Base-by-base conservation (phyloP, 352 stramenopile genomes). In the Pythium guiyangense region DNA sequence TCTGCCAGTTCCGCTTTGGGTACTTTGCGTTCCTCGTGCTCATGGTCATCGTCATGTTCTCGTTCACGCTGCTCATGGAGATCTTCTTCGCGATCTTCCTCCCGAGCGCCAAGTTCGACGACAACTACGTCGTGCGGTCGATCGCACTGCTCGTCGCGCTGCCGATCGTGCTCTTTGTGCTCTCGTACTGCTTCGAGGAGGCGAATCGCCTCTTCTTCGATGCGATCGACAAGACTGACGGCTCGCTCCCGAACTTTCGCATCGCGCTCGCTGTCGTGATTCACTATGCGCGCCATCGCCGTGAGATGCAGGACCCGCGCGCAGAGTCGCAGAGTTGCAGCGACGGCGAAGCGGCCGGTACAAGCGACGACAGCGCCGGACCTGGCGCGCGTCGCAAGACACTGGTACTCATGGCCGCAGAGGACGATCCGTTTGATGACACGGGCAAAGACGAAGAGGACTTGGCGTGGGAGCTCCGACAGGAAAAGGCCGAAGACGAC, bases 61-160 rank as follows among this genome's bases (percentile, higher is more conserved):
- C 82, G 14, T 90, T 90, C 61, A 88, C 79, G 62, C 54, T 86
- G 56, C 67, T 92, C 46, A 92, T 92, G 82, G 82, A 90, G 67
- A 80, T 92, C 54, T 92, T 90, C 71, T 92, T 92, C 57, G 75
- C 76, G 25, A 86, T 92, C 55, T 92, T 92, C 53, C 64, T 92
- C 35, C 82, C 82, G 26, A 90, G 77, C 46, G 79, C 82, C 59
- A 86, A 86, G 59, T 84, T 72, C 59, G 71, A 85, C 51, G 68
- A 78, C 17, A 79, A 86, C 35, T 92, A 88, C 59, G 60, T 76
- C 43, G 43, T 79, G 44, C 77, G 82, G 49, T 77, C 80, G 0
- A 67, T 88, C 40, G 54, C 74, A 20, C 66, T 86, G 31, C 66
- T 92, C 47, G 66, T 81, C 6, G 52, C 80, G 26, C 67, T 92